Percentiles rank a stretch among this genome's conserved stretches.
These are phyloP conservation scores for Exophiala aquamarina DNA, from an alignment of 2,329 filamentous ascomycete genomes.

Conservation along the genomic window DNA sequence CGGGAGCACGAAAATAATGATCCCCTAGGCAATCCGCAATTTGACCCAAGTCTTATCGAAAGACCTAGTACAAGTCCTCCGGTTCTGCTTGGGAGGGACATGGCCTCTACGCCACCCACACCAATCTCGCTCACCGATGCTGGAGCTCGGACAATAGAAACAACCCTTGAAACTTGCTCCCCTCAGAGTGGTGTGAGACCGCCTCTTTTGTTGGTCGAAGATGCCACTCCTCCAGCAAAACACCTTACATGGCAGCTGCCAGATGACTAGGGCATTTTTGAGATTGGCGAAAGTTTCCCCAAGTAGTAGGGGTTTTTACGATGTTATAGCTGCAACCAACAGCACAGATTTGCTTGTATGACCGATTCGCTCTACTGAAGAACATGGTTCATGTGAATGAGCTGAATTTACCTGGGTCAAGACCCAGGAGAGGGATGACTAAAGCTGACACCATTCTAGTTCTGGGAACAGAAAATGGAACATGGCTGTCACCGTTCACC, in stretches of 20 bases:
- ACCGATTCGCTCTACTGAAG: too few relatives aligned
- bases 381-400: too few relatives aligned
- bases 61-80: conserved; percentile 27
- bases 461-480: too few relatives aligned
- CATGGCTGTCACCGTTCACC: too few relatives aligned
- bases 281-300: too few relatives aligned
- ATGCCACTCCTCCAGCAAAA: conserved; percentile 21
- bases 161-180: conserved; percentile 7
- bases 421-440: too few relatives aligned
- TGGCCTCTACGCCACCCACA: conserved; percentile 5
- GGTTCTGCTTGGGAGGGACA: conserved; percentile 13
- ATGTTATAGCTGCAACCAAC: too few relatives aligned
- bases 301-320: too few relatives aligned
- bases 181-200: background rate
- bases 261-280: conserved; percentile 13
- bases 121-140: conserved; percentile 1
- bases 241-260: conserved; percentile 27
- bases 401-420: too few relatives aligned
- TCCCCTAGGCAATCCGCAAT: conserved; percentile 22
- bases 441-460: too few relatives aligned
- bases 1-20: conserved; percentile 4
- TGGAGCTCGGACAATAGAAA: conserved; percentile 16
- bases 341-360: too few relatives aligned
- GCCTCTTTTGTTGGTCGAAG: conserved; percentile 18
- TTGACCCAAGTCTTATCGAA: conserved; percentile 28